Evolutionary conservation across 2,329 filamentous ascomycete genomes (phyloP).

Genomic region (Coniochaeta ligniaria): DNA sequence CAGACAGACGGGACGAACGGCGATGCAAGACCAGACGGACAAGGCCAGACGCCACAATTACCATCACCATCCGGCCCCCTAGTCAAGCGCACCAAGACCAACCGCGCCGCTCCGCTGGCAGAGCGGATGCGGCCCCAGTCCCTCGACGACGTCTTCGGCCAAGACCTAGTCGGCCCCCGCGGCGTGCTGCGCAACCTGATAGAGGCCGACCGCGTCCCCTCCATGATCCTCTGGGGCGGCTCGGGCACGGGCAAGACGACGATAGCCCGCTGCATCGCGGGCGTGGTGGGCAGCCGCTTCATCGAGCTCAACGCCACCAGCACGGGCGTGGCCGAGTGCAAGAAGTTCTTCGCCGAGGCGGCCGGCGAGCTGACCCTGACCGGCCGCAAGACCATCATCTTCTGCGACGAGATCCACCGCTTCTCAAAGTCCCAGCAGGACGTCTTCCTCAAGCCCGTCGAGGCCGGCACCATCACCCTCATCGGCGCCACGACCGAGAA

Average conservation of each 20-base stretch:
- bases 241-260: conserved; percentile 83
- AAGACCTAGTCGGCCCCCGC: conserved; percentile 78
- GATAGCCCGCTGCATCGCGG: conserved; percentile 84
- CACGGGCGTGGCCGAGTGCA: conserved; percentile 81
- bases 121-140: conserved; percentile 86
- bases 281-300: conserved; percentile 75
- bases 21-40: neutral
- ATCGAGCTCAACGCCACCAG: conserved; percentile 94
- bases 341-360: conserved; percentile 84
- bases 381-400: conserved; percentile 88
- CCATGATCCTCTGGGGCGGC: conserved; percentile 89
- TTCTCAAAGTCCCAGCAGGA: conserved; percentile 93
- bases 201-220: conserved; percentile 77
- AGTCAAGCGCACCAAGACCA: conserved; percentile 60
- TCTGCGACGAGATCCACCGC: conserved; percentile 94
- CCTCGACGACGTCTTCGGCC: conserved; percentile 82
- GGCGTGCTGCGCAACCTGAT: conserved; percentile 86
- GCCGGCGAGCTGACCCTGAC: conserved; percentile 72
- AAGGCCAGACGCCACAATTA: neutral
- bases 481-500: conserved; percentile 98
- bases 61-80: conserved; percentile 23
- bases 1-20: conserved; percentile 7
- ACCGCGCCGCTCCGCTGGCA: conserved; percentile 73
- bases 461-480: conserved; percentile 81
- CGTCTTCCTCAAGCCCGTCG: conserved; percentile 87